Evolutionary conservation across 1,284 basidiomycete genomes (phyloP), one percentile per base, ranked within the genome.

Genomic region (Irpex lacteus): DNA sequence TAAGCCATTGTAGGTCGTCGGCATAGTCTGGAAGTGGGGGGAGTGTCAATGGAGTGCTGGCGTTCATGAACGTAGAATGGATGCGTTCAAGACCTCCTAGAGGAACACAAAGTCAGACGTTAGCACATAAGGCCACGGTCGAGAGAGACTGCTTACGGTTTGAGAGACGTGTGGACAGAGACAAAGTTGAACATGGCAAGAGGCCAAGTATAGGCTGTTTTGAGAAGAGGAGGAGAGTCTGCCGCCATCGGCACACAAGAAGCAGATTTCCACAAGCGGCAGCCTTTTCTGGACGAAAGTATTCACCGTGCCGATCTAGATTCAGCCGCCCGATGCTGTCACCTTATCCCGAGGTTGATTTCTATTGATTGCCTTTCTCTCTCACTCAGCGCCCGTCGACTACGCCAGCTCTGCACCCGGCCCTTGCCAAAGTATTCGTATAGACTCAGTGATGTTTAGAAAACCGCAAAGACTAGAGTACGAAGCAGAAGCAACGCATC

Each of bases 1-100:
- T 81, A 67, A 87, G 77, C 83, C 85, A 88, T 69, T 85, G 75
- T 21, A 78, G 69, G 67, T 80, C 76, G 68, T 86, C 78, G 6
- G 74, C 40, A 66, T 78, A 81, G 36, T 73, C 69, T 50, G 84
- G 85, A 5, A 79, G 79, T 15, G 82, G 74, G 1, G 82, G 82
- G 68, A 85, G 76, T 60, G 81, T 67, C 26, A 47, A 58, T 44
- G 40, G 40, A 44, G 40, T 44, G 40, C 40, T 44, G 40, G 40
- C 40, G 40, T 44, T 44, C 40, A 44, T 44, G 40, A 44, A 15
- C 40, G 40, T 15, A 44, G 40, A 44, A 15, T 44, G 15, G 40
- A 15, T 44, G 40, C 15, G 40, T 44, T 15, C 40, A 44, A 44
- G 40, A 44, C 40, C 11, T 11, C 11, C 40, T 44, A 5, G 8